Evolutionary conservation across 2,329 filamentous ascomycete species (phyloP), one percentile per base, ranked within the genome.

Genomic region (Stachybotrys echinatus): DNA sequence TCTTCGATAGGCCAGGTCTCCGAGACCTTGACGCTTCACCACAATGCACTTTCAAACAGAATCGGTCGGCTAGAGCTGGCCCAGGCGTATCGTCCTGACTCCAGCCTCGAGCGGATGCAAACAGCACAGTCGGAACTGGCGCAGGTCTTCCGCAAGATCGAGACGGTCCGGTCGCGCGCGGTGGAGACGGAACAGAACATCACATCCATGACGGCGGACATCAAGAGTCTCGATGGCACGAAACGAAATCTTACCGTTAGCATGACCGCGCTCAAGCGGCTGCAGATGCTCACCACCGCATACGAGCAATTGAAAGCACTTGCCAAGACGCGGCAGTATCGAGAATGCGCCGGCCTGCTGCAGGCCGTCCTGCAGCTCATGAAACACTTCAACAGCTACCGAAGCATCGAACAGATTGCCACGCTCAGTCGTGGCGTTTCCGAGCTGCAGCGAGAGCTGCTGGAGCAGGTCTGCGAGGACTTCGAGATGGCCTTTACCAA

Each of bases 231-330:
- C 56, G 94, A 99, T 70, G 89, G 88, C 68, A 96, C 94, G 37
- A 99, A 99, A 76, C 87, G 87, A 68, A 99, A 99, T 70, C 78
- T 99, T 54, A 96, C 94, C 10, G 79, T 95, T 48, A 96, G 91
- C 57, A 99, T 99, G 94, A 99, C 94, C 42, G 92, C 92, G 20
- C 76, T 99, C 62, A 99, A 99, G 75, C 81, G 94, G 44, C 78
- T 99, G 60, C 94, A 99, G 76, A 99, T 99, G 94, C 74, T 99
- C 65, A 97, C 94, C 5, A 97, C 94, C 4, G 94, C 94, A n/a
- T 99, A 97, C 70, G 94, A 97, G 65, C 94, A 99, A 72, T 77
- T 99, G 51, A 82, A 88, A 51, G 88, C 84, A 3, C 75, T 96
- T 57, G 87, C 89, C 57, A 88, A 88, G 69, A 87, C 88, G 34